Evolutionary conservation across 306 rosid genomes (phyloP).

Genomic region (Quercus berberidifolia): DNA sequence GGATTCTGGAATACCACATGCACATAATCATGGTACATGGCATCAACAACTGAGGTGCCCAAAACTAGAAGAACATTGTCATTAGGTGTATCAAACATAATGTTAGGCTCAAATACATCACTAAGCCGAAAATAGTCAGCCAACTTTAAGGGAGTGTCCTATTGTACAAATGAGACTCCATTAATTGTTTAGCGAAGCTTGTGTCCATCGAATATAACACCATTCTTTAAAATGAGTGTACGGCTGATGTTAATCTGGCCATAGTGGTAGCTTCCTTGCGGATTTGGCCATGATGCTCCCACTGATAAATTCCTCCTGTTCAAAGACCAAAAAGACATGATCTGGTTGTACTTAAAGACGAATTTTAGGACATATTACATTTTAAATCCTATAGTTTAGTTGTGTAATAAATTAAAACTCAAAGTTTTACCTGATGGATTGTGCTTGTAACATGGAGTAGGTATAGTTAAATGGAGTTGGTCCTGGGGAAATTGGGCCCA

Average conservation of each 20-base stretch:
- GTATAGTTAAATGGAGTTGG: neutral
- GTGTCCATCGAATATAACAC: neutral
- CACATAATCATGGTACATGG: neutral
- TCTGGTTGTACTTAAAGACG: too few species aligned
- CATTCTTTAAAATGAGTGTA: neutral
- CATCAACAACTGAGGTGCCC: conserved; percentile 2
- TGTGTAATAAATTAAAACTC: too few species aligned
- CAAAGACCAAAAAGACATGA: too few species aligned
- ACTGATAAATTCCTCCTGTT: neutral
- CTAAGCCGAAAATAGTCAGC: neutral
- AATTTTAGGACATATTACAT: too few species aligned
- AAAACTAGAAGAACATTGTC: neutral
- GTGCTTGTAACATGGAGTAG: neutral
- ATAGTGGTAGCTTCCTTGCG: neutral
- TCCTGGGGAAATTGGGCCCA: conserved; percentile 2
- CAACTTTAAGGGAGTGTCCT: conserved; percentile 1
- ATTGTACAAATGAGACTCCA: conserved; percentile 2
- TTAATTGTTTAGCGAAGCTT: neutral
- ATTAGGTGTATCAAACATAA: neutral
- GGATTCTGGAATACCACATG: conserved; percentile 8
- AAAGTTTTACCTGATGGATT: neutral
- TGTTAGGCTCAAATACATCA: neutral
- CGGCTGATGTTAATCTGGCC: neutral
- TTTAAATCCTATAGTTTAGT: too few species aligned
- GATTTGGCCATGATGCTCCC: neutral